Base-by-base conservation (phyloP, 2,329 filamentous ascomycete genomes). In the Colletotrichum sojae region DNA sequence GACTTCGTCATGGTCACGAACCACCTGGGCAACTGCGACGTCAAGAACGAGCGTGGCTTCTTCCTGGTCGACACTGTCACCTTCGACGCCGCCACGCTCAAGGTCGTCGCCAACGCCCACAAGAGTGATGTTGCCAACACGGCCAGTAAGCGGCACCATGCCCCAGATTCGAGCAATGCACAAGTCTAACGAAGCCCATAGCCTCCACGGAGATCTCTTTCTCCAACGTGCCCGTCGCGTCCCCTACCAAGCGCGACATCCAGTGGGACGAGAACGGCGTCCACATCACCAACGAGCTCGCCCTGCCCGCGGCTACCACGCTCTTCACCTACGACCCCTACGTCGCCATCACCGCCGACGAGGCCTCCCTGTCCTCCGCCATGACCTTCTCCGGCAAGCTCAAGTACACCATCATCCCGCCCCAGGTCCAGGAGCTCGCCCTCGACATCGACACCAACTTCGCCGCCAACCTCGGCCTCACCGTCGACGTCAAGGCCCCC, bases 1-100 rank as follows among this genome's bases (percentile, higher is more conserved):
- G 71, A 71, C 66, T 73, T 74, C 40, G 70, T 74, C n/a, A 55
- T 74, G 22, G 63, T 74, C 43, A 74, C 73, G 10, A 74, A 74
- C 63, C 73, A 74, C 61, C 48, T 69, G 27, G 73, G 73, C 9
- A 70, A 71, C 62, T 74, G 73, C 45, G 72, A 74, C 54, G 25
- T 58, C 5, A 63, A 72, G 60, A 48, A 69, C 16, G 73, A 74
- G 65, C 71, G 73, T 16, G 72, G 71, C 22, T 72, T 74, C 57
- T 74, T 73, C 65, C 64, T 74, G 16, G 71, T 73, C 6, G 71
- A 73, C 13, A 66, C 59, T n/a, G 61, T 71, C 27, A 58, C 71
- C 12, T 45, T 67, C 53, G 55, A 68, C 53, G 64, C 49, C 5
- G 64, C 43, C 18, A 71, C 71, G 36, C 56, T 73, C 18, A 69